Evolutionary conservation across 2,329 filamentous ascomycete species (phyloP).

Genomic region (Botrytis porri): DNA sequence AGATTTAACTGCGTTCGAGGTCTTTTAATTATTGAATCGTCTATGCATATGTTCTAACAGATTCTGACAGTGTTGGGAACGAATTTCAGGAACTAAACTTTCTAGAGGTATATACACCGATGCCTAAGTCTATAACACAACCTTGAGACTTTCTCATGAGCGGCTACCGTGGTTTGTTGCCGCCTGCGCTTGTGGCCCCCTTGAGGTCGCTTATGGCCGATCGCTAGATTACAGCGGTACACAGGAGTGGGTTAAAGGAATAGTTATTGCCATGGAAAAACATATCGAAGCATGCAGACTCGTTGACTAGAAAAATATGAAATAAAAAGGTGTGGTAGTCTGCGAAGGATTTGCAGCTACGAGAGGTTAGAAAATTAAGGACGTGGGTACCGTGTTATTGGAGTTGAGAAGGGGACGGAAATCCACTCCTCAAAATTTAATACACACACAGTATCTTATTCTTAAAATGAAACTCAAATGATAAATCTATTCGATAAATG

Average conservation of each 20-base stretch:
- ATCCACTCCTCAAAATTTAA: neutral
- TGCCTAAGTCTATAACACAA: neutral
- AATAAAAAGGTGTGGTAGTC: neutral
- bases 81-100: neutral
- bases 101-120: neutral
- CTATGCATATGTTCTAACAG: neutral
- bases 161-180: neutral
- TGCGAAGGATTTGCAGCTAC: neutral
- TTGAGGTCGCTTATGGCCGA: neutral
- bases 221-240: neutral
- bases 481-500: neutral
- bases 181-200: neutral
- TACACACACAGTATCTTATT: neutral
- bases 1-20: neutral
- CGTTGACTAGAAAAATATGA: neutral
- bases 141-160: neutral
- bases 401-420: neutral
- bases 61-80: neutral
- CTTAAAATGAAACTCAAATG: neutral
- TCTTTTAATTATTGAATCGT: no score
- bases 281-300: neutral
- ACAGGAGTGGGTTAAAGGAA: neutral
- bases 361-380: neutral
- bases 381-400: neutral
- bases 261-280: neutral